These are phyloP conservation scores for Diaporthe sp. DNA, from an alignment of 2,329 filamentous ascomycete genomes.

Conservation along the genomic window DNA sequence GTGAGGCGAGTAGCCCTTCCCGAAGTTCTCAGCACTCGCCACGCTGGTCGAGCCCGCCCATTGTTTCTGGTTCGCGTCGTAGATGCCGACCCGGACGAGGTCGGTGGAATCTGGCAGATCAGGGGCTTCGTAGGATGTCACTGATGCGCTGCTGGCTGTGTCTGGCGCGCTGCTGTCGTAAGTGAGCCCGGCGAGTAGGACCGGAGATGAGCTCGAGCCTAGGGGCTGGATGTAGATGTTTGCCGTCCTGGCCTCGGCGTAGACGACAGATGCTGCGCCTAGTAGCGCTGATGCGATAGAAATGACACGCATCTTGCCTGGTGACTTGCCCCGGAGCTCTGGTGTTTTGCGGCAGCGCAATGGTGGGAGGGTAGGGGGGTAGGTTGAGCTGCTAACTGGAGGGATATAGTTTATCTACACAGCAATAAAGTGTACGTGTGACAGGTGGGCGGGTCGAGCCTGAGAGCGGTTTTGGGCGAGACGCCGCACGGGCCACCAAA, in stretches of 20 bases:
- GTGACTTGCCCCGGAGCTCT: not conserved
- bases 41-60: constrained; percentile 72
- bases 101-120: constrained; percentile 60
- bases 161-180: constrained; percentile 62
- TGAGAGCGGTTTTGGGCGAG: not conserved
- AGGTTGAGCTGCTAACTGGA: not conserved
- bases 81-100: constrained; percentile 72
- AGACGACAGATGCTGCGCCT: constrained; percentile 57
- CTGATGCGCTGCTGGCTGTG: constrained; percentile 58
- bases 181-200: constrained; percentile 68
- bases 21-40: constrained; percentile 69
- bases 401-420: not conserved
- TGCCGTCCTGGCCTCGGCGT: constrained; percentile 59
- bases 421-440: not conserved
- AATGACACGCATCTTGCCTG: constrained; percentile 41
- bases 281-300: constrained; percentile 49
- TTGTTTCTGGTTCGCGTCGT: constrained; percentile 59
- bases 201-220: constrained; percentile 51
- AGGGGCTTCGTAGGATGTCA: constrained; percentile 70
- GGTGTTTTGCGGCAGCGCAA: not conserved
- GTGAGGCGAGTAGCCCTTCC: constrained; percentile 72
- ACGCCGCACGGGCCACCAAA: constrained; percentile 15
- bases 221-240: constrained; percentile 70
- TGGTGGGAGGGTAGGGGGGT: not conserved
- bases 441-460: not conserved